Percentiles rank a stretch among this genome's conserved stretches.
phyloP scores from a whole-genome alignment of 2,329 filamentous ascomycete genomes.

The Alternaria dauci region DNA sequence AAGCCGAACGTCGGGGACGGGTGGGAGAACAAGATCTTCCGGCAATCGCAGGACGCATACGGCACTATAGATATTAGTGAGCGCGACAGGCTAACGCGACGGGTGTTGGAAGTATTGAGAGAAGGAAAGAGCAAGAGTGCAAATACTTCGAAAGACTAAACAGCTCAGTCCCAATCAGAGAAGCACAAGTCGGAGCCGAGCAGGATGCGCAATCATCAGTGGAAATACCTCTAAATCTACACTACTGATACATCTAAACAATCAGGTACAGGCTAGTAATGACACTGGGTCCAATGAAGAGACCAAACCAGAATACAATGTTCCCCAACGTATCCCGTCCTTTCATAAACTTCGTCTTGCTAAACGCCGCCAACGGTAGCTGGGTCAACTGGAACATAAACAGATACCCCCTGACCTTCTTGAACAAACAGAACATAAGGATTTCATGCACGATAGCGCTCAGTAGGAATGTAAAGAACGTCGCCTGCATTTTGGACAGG shows the following conservation, averaged over 20 bases:
- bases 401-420: constrained; percentile 77
- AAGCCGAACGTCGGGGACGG: constrained; percentile 52
- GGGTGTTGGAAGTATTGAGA: constrained; percentile 51
- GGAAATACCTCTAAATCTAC: not conserved
- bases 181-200: not conserved
- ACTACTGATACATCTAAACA: constrained; percentile 40
- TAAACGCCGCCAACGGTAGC: constrained; percentile 73
- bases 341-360: constrained; percentile 71
- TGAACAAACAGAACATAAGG: constrained; percentile 82
- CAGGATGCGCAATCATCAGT: not conserved
- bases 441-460: constrained; percentile 77
- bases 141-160: not conserved
- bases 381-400: constrained; percentile 78
- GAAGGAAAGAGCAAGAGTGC: constrained; percentile 33
- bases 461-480: constrained; percentile 77
- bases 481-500: constrained; percentile 74
- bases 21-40: constrained; percentile 59
- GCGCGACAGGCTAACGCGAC: constrained; percentile 55
- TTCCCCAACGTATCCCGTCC: constrained; percentile 72
- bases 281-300: constrained; percentile 79
- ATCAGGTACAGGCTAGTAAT: constrained; percentile 62
- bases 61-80: constrained; percentile 53
- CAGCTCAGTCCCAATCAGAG: not conserved
- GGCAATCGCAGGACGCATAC: constrained; percentile 58
- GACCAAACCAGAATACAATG: constrained; percentile 77